A percentile compares a stretch with the other conserved stretches of the same genome.
phyloP scores from a whole-genome alignment of 192 early-diverging fungal genomes.

The Backusella tarrabulga region DNA sequence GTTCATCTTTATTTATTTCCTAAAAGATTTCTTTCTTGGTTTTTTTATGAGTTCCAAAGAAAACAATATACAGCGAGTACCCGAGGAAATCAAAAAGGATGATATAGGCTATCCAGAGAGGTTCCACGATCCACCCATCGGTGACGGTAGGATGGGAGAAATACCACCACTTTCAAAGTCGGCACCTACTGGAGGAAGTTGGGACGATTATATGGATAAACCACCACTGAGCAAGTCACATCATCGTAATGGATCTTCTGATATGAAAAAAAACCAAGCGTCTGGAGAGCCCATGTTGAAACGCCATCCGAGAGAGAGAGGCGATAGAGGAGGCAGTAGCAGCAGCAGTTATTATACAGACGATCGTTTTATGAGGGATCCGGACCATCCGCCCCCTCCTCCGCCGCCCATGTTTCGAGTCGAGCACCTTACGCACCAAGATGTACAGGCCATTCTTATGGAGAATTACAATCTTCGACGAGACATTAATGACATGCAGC shows the following conservation, averaged over 20 bases:
- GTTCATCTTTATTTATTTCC: background rate
- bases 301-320: background rate
- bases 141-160: background rate
- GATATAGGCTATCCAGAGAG: background rate
- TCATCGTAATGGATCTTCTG: background rate
- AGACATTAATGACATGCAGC: background rate
- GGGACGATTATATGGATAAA: conserved; percentile 2
- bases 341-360: background rate
- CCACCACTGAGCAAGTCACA: background rate
- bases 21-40: background rate
- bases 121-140: background rate
- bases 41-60: conserved; percentile 2
- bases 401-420: background rate
- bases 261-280: background rate
- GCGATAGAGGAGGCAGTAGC: background rate
- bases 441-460: conserved; percentile 3
- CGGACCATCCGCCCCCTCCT: background rate
- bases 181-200: background rate
- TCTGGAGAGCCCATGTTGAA: background rate
- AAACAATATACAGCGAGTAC: background rate
- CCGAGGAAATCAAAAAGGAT: background rate
- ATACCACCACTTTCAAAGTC: background rate
- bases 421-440: background rate
- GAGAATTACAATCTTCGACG: background rate
- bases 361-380: background rate